A percentile compares a stretch with the other conserved stretches of the same genome.
These are phyloP conservation scores for Aeschynomene evenia DNA, from an alignment of 306 rosid species.

Conservation along the genomic window DNA sequence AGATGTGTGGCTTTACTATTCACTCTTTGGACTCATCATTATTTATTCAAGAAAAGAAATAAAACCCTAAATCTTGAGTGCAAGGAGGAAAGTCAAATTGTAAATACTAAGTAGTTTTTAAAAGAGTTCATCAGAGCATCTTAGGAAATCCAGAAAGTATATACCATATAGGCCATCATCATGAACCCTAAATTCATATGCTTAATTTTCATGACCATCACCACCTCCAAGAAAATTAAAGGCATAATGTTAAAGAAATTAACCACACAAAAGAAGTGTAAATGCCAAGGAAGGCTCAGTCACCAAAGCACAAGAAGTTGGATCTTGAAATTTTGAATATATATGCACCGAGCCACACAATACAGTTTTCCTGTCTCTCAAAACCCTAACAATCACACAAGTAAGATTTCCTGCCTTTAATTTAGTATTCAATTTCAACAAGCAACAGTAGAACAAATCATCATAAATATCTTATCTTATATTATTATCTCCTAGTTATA, in stretches of 20 bases:
- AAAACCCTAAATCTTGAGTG: neutral
- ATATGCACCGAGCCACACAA: conserved; percentile 39
- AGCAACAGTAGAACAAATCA: neutral
- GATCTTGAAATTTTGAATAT: conserved; percentile 42
- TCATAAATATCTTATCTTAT: neutral
- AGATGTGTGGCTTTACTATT: neutral
- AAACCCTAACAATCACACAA: conserved; percentile 52
- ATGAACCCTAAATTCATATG: conserved; percentile 18
- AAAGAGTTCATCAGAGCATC: neutral
- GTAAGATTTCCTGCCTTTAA: conserved; percentile 7
- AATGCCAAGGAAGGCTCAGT: conserved; percentile 35
- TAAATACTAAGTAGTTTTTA: no score
- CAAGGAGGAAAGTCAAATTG: neutral
- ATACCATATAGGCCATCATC: neutral
- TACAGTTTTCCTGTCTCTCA: conserved; percentile 36
- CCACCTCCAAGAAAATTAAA: conserved; percentile 13
- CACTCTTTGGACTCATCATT: conserved; percentile 15
- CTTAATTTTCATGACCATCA: conserved; percentile 16
- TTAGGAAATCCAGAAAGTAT: conserved; percentile 14
- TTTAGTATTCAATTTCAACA: conserved; percentile 10
- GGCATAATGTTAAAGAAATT: neutral
- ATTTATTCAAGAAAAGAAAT: neutral
- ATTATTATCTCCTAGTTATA: neutral
- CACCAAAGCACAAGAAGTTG: conserved; percentile 39
- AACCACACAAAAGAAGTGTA: neutral